Base-by-base conservation (phyloP, 352 stramenopile species). In the Pythium monospermum region DNA sequence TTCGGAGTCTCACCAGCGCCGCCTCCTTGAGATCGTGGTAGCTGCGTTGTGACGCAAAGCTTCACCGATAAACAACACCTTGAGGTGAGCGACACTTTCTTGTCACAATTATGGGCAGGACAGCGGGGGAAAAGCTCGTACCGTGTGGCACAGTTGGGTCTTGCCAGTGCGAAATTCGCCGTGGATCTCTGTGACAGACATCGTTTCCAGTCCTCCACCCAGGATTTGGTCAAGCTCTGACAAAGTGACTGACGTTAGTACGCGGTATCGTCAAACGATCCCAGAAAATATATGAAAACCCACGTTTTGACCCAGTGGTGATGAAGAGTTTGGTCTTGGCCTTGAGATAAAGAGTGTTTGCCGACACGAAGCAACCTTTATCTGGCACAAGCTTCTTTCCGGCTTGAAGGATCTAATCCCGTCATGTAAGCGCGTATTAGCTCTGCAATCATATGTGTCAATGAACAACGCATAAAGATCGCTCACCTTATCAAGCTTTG, bases 91-190 rank as follows among this genome's bases (percentile, higher is more conserved):
- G 5, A 33, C 15, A 33, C 16, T 18, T 43, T 22, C 31, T 19
- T 43, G 19, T 30, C 16, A 28, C 26, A 38, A 36, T 32, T 26
- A 15, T 30, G 6, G 12, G 1, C 15, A 22, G n/a, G n/a, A n/a
- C n/a, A n/a, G n/a, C n/a, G n/a, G n/a, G n/a, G n/a, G n/a, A n/a
- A n/a, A n/a, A 47, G 7, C 36, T 1, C 33, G 26, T 76, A 88
- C 80, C 32, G 93, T 98, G 62, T 97, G 92, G 33, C 84, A 93
- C 16, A 98, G 68, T 57, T 98, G 93, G 1, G 93, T 98, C 63
- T 98, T 98, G 19, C 93, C 94, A 16, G 93, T 97, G 16, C 94
- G 73, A 57, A 97, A 97, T 57, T 97, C 92, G 16, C 92, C 88
- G 46, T 93, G 91, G 49, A 96, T 71, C 74, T 96, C 91, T 11